Evolutionary conservation across 2,329 filamentous ascomycete species (phyloP).

Genomic region (Spiromastix sp.): DNA sequence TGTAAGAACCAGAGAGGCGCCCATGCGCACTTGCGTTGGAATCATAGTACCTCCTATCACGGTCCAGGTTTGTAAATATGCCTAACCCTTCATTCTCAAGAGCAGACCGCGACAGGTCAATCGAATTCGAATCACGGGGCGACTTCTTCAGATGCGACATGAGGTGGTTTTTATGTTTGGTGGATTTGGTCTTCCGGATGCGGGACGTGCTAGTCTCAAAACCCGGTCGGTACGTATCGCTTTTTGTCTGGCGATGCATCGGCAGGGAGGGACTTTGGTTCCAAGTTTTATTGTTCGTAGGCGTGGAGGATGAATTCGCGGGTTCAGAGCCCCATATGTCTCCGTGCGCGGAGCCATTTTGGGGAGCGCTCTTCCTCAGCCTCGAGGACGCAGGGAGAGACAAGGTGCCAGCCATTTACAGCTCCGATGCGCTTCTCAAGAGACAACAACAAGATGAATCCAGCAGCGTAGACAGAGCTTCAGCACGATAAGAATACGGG

Average conservation of each 20-base stretch:
- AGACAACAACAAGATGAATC: too few relatives aligned
- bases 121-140: conserved; percentile 38
- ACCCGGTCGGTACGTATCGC: not conserved
- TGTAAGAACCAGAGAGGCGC: conserved; percentile 30
- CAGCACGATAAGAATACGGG: too few relatives aligned
- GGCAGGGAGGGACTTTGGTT: conserved; percentile 2
- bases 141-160: conserved; percentile 48
- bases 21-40: conserved; percentile 24
- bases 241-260: not conserved
- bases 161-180: conserved; percentile 32
- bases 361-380: too few relatives aligned
- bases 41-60: conserved; percentile 25
- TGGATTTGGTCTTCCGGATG: conserved; percentile 5
- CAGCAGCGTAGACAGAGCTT: too few relatives aligned
- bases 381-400: too few relatives aligned
- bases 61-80: conserved; percentile 33
- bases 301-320: not conserved
- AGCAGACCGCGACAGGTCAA: conserved; percentile 46
- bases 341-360: not conserved
- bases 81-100: conserved; percentile 49
- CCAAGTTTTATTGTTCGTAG: conserved; percentile 3
- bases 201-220: conserved; percentile 1
- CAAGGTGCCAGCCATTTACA: too few relatives aligned
- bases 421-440: too few relatives aligned
- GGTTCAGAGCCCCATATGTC: not conserved